Evolutionary conservation across 371 early-diverging fungal genomes (phyloP), one percentile per base, ranked within the genome.

Genomic region (Mortierella sp.): DNA sequence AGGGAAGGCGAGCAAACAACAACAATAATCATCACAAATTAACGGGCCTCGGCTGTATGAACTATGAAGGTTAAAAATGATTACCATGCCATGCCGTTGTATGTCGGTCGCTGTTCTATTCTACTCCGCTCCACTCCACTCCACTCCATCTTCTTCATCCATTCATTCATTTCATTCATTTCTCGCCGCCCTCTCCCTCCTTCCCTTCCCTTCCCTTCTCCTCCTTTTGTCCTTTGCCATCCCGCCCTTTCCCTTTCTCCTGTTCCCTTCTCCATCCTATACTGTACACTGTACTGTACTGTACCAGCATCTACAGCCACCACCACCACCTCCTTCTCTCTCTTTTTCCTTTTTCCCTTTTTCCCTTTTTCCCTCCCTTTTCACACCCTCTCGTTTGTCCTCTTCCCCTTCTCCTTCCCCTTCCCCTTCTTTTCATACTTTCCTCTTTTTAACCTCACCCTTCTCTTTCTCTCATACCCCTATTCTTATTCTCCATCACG

Each of bases 201-300:
- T 12, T 35, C 56, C 49, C 35, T 27, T 49, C 51, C 35, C 2
- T 27, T 35, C 55, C 49, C 35, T 27, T 49, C 51, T 18, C 58
- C 44, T 3, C n/a, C n/a, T 46, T 11, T 44, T 2, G 24, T 56
- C 41, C 55, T 55, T 72, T 41, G 74, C 56, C 74, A 54, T 55
- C 56, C 63, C 48, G 63, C 75, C 32, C 49, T 46, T 58, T 48
- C 65, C n/a, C n/a, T 55, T 54, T 76, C 44, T 38, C 49, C 21
- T 44, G 49, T 75, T 51, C 43, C 29, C 49, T 49, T 35, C 35
- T 46, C 32, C 44, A 16, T 63, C 48, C 46, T 54, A 1, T 54
- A 1, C n/a, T 38, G 41, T 32, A 32, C 32, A 41, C 74, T 54
- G 68, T 16, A 21, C 77, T 41, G 21, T 41, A 49, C 38, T 70